A percentile compares a stretch with the other conserved stretches of the same genome.
phyloP scores from a whole-genome alignment of 2,329 filamentous ascomycete genomes.

The Ascochyta pisi region DNA sequence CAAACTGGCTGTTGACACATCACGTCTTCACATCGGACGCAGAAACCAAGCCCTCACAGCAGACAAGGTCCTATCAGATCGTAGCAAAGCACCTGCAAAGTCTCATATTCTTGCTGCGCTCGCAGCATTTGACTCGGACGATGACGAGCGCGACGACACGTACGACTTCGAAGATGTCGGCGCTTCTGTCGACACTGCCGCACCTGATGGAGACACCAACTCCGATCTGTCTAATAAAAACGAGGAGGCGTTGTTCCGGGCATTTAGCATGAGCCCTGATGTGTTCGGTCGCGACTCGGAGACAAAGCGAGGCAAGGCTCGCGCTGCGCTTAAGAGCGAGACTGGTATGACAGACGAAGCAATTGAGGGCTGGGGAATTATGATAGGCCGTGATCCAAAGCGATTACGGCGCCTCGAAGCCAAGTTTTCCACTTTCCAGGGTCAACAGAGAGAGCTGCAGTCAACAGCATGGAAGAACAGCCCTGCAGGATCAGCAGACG shows the following conservation, averaged over 20 bases:
- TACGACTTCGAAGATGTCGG: slow-evolving; percentile 94
- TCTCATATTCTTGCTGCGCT: slow-evolving; percentile 88
- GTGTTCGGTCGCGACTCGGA: slow-evolving; percentile 75
- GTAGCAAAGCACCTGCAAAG: slow-evolving; percentile 72
- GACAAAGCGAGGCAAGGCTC: slow-evolving; percentile 69
- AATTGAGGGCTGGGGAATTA: slow-evolving; percentile 92
- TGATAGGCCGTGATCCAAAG: slow-evolving; percentile 77
- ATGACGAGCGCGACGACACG: slow-evolving; percentile 96
- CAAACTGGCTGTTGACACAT: slow-evolving; percentile 67
- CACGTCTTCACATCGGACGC: slow-evolving; percentile 81
- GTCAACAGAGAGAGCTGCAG: slow-evolving; percentile 69
- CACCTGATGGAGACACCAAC: slow-evolving; percentile 58
- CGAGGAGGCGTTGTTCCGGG: slow-evolving; percentile 76
- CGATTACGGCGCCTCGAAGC: slow-evolving; percentile 73
- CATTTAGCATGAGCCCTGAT: slow-evolving; percentile 69
- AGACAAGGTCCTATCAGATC: slow-evolving; percentile 74
- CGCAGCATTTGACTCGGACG: slow-evolving; percentile 87
- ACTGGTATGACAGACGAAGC: slow-evolving; percentile 93
- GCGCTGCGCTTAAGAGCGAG: slow-evolving; percentile 71
- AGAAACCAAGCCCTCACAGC: slow-evolving; percentile 67
- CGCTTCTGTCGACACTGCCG: slow-evolving; percentile 76
- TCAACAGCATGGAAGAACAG: slow-evolving; percentile 67
- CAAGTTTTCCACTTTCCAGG: slow-evolving; percentile 70
- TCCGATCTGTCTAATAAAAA: slow-evolving; percentile 63
- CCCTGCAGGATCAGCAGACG: slow-evolving; percentile 62